These are phyloP conservation scores for Boletus insuetus DNA, from an alignment of 768 basidiomycete species.

Conservation along the genomic window DNA sequence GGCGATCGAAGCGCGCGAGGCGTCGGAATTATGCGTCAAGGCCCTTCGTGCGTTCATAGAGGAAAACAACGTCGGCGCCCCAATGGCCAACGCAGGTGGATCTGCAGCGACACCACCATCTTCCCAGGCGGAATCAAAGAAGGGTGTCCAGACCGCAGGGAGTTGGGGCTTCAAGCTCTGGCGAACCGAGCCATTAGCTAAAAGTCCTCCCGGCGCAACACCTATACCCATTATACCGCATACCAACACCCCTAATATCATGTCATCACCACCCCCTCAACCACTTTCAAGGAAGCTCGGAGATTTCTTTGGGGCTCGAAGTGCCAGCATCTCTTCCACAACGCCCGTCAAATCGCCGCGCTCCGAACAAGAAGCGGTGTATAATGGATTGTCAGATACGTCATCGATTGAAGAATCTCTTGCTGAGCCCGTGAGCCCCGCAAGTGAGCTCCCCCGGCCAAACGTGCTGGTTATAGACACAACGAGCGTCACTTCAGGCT, in stretches of 20 bases:
- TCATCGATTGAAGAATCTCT: constrained; percentile 38
- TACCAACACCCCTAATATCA: constrained; percentile 17
- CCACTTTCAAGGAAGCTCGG: constrained; percentile 67
- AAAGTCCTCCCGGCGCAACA: constrained; percentile 25
- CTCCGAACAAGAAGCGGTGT: constrained; percentile 25
- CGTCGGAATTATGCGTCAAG: constrained; percentile 80
- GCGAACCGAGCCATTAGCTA: constrained; percentile 42
- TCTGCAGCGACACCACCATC: constrained; percentile 13
- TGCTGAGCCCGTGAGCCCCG: constrained; percentile 33
- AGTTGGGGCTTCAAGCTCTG: constrained; percentile 75
- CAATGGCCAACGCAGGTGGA: constrained; percentile 14
- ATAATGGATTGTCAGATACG: constrained; percentile 32
- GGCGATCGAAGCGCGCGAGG: constrained; percentile 79
- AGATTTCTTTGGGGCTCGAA: constrained; percentile 63
- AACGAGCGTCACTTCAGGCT: constrained; percentile 26
- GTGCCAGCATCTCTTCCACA: constrained; percentile 48
- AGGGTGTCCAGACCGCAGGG: constrained; percentile 27
- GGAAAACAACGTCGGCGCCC: constrained; percentile 60
- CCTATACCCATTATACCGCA: constrained; percentile 26
- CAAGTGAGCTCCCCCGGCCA: constrained; percentile 25
- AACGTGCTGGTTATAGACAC: constrained; percentile 32
- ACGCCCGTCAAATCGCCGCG: constrained; percentile 24
- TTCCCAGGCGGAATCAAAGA: constrained; percentile 35
- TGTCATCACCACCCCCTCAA: constrained; percentile 32
- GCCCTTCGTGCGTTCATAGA: constrained; percentile 82